Conservation (phyloP, 805 yeast genomes). For the Saturnispora ahearnii region DNA sequence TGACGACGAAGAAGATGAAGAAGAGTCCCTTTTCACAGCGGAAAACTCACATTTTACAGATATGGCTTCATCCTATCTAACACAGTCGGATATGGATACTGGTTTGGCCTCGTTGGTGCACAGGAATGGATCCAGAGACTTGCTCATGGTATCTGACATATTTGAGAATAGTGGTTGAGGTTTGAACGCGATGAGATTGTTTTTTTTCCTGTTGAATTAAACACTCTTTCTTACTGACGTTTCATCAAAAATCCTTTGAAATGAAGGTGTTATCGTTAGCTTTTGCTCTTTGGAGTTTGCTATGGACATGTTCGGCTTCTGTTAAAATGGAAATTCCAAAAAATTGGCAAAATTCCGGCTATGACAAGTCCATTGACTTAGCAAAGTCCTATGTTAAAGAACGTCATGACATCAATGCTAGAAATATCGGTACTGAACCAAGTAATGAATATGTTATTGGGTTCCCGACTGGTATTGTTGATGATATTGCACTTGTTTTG, state of each 20-base stretch:
- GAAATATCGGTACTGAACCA: slow-evolving; percentile 51
- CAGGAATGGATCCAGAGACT: background rate
- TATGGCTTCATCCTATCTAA: background rate
- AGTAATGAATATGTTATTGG: slow-evolving; percentile 48
- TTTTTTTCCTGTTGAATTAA: background rate
- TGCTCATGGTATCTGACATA: slow-evolving; percentile 1
- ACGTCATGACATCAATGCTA: slow-evolving; percentile 42
- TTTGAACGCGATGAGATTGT: background rate
- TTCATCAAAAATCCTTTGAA: background rate
- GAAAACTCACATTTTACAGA: background rate
- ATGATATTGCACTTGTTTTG: slow-evolving; percentile 21
- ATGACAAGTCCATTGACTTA: slow-evolving; percentile 54
- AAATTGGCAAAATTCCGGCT: slow-evolving; percentile 49
- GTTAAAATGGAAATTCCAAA: background rate
- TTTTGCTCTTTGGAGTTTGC: background rate
- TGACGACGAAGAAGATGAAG: slow-evolving; percentile 7
- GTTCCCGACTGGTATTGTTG: slow-evolving; percentile 37
- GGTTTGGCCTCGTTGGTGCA: background rate
- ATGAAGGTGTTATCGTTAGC: background rate
- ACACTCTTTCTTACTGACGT: background rate
- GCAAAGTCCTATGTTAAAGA: slow-evolving; percentile 59
- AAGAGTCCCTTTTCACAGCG: slow-evolving; percentile 3
- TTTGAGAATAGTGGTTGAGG: background rate
- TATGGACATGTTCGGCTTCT: background rate
- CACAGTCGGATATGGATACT: background rate